Conservation (phyloP, 192 early-diverging fungal genomes). For the Coemansia sp. region DNA sequence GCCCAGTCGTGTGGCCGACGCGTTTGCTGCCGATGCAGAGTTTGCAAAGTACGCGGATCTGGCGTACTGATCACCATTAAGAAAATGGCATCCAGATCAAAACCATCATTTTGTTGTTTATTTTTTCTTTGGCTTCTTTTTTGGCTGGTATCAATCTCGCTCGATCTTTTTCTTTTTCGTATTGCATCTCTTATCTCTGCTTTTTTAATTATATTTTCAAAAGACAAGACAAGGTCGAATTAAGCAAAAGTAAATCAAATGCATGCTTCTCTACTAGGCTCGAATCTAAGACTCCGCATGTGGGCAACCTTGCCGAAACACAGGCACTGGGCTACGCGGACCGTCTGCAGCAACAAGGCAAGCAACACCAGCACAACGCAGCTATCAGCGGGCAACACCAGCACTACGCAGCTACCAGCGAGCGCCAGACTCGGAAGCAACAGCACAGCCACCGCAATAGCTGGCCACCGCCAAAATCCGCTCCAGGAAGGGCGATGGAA, state of each 20-base stretch:
- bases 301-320: neutral
- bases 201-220: neutral
- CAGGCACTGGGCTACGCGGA: too few relatives aligned
- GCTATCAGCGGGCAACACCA: too few relatives aligned
- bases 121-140: too few relatives aligned
- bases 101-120: too few relatives aligned
- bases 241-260: too few relatives aligned
- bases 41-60: constrained; percentile 6
- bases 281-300: neutral
- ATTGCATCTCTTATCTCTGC: neutral
- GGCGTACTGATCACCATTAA: constrained; percentile 11
- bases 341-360: too few relatives aligned
- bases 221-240: too few relatives aligned
- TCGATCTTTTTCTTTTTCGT: neutral
- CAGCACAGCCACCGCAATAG: neutral
- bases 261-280: neutral
- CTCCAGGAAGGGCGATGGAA: constrained; percentile 11
- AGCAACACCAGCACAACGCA: neutral
- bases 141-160: neutral
- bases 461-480: neutral
- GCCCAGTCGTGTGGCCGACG: constrained; percentile 1
- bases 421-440: neutral
- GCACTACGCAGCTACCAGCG: too few relatives aligned
- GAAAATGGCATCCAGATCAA: too few relatives aligned
- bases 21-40: constrained; percentile 7